phyloP scores from a whole-genome alignment of 768 basidiomycete genomes.

The Rhizopogon roseolus region DNA sequence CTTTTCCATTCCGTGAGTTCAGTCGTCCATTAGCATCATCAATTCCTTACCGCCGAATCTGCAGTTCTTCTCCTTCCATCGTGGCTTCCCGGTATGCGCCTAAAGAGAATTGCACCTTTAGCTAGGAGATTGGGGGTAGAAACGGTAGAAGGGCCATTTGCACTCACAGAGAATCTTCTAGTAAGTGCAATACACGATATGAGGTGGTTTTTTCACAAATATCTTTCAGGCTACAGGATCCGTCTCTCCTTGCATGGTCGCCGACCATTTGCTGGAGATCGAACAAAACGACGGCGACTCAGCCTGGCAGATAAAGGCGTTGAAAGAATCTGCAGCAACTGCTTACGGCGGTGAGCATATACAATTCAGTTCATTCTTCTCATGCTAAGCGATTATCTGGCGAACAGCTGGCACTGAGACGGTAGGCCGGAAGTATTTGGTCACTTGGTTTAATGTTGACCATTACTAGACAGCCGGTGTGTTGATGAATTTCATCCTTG shows the following conservation, averaged over 20 bases:
- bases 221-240: neutral
- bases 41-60: neutral
- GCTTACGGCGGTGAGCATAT: neutral
- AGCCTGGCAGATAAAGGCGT: neutral
- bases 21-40: neutral
- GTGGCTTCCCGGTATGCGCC: conserved; percentile 7
- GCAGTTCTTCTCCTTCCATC: conserved; percentile 4
- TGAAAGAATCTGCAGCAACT: conserved; percentile 1
- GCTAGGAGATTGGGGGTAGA: neutral
- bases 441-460: neutral
- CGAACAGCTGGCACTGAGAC: neutral
- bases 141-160: conserved; percentile 4
- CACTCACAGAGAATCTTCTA: neutral
- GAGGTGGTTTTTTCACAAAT: neutral
- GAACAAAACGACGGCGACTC: neutral
- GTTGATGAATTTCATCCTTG: conserved; percentile 6
- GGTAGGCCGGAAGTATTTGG: neutral
- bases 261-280: neutral
- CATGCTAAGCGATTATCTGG: neutral
- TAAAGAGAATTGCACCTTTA: neutral
- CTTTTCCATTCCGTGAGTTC: conserved; percentile 3
- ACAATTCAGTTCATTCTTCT: neutral
- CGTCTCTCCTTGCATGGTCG: neutral
- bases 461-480: neutral
- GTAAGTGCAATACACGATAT: neutral